These are phyloP conservation scores for Dysphania ambrosioides DNA, from an alignment of 148 eudicot species.

Conservation along the genomic window DNA sequence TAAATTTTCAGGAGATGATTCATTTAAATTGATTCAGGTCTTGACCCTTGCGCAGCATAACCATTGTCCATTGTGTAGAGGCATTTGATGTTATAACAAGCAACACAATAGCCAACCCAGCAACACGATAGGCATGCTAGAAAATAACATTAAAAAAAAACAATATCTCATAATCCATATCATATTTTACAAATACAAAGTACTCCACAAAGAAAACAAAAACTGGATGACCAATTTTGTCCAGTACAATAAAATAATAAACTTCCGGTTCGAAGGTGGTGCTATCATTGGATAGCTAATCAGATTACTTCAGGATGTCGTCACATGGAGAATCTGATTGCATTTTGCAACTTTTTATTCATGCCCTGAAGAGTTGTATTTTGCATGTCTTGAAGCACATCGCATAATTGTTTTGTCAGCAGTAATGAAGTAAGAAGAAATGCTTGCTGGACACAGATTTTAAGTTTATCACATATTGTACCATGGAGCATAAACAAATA, in stretches of 20 bases:
- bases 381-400: slow-evolving; percentile 68
- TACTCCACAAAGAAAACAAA: neutral
- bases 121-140: too few relatives aligned
- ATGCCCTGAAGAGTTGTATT: slow-evolving; percentile 17
- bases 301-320: neutral
- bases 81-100: neutral
- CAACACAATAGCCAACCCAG: neutral
- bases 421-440: slow-evolving; percentile 83
- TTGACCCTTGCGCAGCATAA: too few relatives aligned
- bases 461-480: neutral
- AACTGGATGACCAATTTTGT: slow-evolving; percentile 5
- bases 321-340: slow-evolving; percentile 1
- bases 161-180: too few relatives aligned
- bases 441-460: slow-evolving; percentile 50
- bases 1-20: too few relatives aligned
- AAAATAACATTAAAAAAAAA: too few relatives aligned
- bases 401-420: slow-evolving; percentile 84
- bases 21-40: too few relatives aligned
- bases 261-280: neutral
- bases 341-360: slow-evolving; percentile 16
- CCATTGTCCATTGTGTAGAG: neutral
- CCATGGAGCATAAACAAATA: neutral
- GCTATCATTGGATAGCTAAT: neutral
- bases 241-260: neutral
- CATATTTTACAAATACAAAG: too few relatives aligned